Percentiles rank a stretch among this genome's conserved stretches.
phyloP scores from a whole-genome alignment of 768 basidiomycete genomes.

The Russula olivacea region DNA sequence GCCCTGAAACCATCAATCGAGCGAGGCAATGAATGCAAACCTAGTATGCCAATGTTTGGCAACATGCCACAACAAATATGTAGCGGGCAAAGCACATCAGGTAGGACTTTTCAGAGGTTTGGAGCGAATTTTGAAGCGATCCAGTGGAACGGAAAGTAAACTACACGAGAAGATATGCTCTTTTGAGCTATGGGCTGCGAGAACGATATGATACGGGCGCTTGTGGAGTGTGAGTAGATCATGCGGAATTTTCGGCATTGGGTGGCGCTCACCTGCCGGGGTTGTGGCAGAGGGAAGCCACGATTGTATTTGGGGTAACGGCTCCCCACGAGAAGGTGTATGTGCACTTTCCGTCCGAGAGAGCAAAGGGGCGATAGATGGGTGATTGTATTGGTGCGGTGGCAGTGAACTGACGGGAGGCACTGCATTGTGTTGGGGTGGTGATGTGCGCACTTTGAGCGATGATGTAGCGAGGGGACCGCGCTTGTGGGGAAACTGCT shows the following conservation, averaged over 20 bases:
- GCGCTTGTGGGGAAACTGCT: conserved; percentile 76
- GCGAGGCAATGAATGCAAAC: neutral
- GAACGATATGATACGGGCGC: conserved; percentile 19
- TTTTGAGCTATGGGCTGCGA: conserved; percentile 13
- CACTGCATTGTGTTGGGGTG: conserved; percentile 35
- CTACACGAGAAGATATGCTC: neutral
- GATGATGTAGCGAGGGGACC: conserved; percentile 54
- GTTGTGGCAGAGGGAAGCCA: conserved; percentile 20
- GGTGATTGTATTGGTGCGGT: conserved; percentile 48
- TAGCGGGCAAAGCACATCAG: neutral
- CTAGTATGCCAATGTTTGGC: neutral
- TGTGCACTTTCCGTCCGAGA: conserved; percentile 32
- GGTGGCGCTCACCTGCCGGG: conserved; percentile 9
- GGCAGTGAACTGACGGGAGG: conserved; percentile 42
- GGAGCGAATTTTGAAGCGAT: neutral
- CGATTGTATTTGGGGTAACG: conserved; percentile 19
- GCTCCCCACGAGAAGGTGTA: conserved; percentile 10
- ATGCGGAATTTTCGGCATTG: neutral
- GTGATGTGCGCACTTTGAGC: conserved; percentile 38
- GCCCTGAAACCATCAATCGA: neutral
- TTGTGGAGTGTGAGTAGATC: conserved; percentile 9
- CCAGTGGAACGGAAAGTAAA: neutral
- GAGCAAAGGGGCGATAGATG: conserved; percentile 45
- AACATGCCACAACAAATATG: conserved; percentile 3
- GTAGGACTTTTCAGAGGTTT: neutral